phyloP scores from a whole-genome alignment of 257 asterid species.

The Cruciata laevipes region DNA sequence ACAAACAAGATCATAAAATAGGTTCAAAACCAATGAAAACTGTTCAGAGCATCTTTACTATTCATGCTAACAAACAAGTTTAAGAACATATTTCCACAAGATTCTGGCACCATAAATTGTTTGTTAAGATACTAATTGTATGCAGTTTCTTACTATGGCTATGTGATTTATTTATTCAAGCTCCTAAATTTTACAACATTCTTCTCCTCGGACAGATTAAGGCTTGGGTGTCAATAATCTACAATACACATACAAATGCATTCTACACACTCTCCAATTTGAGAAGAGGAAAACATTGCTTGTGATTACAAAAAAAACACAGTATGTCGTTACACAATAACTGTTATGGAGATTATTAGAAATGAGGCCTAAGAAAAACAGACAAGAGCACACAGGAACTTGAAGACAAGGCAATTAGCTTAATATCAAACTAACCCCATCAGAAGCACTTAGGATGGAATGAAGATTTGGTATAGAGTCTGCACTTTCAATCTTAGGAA shows the following conservation, averaged over 20 bases:
- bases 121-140: not conserved
- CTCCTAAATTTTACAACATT: not conserved
- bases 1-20: not conserved
- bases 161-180: not conserved
- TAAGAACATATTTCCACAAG: not conserved
- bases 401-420: conserved; percentile 1
- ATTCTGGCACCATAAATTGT: conserved; percentile 1
- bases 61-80: not conserved
- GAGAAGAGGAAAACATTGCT: not conserved
- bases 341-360: not conserved
- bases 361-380: not conserved
- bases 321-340: not conserved
- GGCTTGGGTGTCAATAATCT: not conserved
- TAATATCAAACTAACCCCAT: conserved; percentile 61
- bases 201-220: not conserved
- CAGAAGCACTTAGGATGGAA: conserved; percentile 83
- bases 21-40: not conserved
- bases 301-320: not conserved
- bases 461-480: conserved; percentile 92
- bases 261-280: not conserved
- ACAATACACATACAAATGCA: not conserved
- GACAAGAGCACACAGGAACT: not conserved
- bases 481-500: conserved; percentile 93
- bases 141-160: not conserved
- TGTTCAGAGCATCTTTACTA: not conserved